Conservation (phyloP, 345 rosid species). For the Angophora floribunda region DNA sequence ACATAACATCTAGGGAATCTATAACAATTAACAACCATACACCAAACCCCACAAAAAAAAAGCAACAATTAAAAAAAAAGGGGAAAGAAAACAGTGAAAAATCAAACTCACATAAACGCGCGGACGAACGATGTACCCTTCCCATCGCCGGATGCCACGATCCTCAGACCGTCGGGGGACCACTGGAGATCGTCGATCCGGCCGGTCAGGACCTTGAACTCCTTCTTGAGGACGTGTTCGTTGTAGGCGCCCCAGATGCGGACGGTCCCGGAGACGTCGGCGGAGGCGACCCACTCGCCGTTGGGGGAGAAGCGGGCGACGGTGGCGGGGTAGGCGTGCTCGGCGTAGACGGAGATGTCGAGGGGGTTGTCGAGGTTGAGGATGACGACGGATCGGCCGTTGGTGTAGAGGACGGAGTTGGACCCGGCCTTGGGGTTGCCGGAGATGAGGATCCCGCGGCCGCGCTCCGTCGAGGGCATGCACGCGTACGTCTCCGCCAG, state of each 20-base stretch:
- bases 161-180: conserved; percentile 92
- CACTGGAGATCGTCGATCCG: conserved; percentile 99
- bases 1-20: not conserved
- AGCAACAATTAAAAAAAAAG: not conserved
- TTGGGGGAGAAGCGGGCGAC: conserved; percentile 96
- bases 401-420: conserved; percentile 65
- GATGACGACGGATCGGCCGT: conserved; percentile 82
- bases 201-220: conserved; percentile 82
- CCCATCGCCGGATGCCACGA: conserved; percentile 93
- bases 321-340: conserved; percentile 89
- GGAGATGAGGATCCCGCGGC: conserved; percentile 80
- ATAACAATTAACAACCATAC: not conserved
- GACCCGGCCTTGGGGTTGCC: conserved; percentile 72
- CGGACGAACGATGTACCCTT: conserved; percentile 94
- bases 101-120: conserved; percentile 75
- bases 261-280: conserved; percentile 81
- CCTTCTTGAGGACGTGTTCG: conserved; percentile 86
- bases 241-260: conserved; percentile 88
- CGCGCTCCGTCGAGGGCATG: conserved; percentile 87
- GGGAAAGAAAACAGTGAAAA: not conserved
- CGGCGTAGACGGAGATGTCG: conserved; percentile 75
- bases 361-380: conserved; percentile 78
- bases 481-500: conserved; percentile 78
- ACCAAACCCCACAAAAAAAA: not conserved
- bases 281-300: conserved; percentile 99